phyloP scores from a whole-genome alignment of 2,329 filamentous ascomycete genomes.

The Colletotrichum coccodes region DNA sequence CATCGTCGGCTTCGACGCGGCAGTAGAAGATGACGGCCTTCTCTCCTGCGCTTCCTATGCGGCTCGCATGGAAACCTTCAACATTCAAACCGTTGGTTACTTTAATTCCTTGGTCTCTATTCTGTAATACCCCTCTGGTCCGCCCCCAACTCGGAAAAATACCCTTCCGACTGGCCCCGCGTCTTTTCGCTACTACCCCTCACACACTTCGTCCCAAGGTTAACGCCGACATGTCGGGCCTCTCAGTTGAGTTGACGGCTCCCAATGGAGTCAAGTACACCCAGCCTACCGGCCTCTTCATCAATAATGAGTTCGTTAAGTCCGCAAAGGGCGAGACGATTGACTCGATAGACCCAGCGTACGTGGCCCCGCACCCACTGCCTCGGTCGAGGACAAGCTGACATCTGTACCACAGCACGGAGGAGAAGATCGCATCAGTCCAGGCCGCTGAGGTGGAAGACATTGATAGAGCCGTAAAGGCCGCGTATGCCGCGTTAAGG shows the following conservation, averaged over 20 bases:
- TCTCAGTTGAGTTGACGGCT: conserved; percentile 67
- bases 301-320: conserved; percentile 80
- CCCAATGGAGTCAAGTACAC: conserved; percentile 76
- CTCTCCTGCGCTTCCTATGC: neutral
- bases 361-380: conserved; percentile 29
- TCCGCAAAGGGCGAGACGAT: conserved; percentile 66
- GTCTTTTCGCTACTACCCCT: neutral
- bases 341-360: conserved; percentile 72
- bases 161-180: neutral
- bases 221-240: conserved; percentile 21
- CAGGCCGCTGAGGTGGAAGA: conserved; percentile 73
- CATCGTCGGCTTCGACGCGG: neutral
- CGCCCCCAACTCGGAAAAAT: neutral
- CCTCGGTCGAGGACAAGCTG: neutral
- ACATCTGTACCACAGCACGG: neutral
- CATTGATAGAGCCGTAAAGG: conserved; percentile 71
- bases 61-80: neutral
- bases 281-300: conserved; percentile 78
- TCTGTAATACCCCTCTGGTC: conserved; percentile 11
- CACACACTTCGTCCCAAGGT: neutral
- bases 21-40: neutral
- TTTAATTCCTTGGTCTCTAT: neutral
- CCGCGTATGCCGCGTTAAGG: conserved; percentile 76
- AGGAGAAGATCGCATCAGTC: conserved; percentile 65
- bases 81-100: neutral